Base-by-base conservation (phyloP, 2,329 filamentous ascomycete species). In the Hypomyces rosellus region DNA sequence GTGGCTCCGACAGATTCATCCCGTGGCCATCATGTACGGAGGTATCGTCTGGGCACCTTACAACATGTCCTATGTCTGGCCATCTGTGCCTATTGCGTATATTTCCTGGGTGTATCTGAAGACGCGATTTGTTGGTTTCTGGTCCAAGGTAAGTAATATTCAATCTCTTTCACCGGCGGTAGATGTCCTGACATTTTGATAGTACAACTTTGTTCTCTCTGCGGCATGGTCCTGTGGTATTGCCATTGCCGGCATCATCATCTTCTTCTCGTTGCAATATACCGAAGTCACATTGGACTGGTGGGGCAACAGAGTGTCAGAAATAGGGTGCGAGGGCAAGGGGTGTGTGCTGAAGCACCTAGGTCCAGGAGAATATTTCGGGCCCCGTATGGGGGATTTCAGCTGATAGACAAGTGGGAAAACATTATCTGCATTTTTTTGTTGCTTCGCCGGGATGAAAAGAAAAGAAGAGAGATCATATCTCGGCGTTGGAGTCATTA, bases 121-220 rank as follows among this genome's bases (percentile, higher is more conserved):
- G 63, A 67, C 65, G 39, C 68, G 74, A 4, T 77, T 69, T 57
- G 63, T 76, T 15, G 72, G 66, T 18, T 69, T 78, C 56, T 80
- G 77, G 75, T 72, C 74, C 47, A 77, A 77, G 66, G 70, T 73
- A 63, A 42, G 67, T 59, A 15, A 16, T 1, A 2, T 13, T 14
- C 1, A 6, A 1, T 5, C 1, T 14, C 1, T 12, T 22, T 1
- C 3, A 30, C 14, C 11, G 13, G 40, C 7, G 3, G 12, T 38
- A 18, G 12, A 5, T 18, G 3, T 9, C n/a, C 40, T 53, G 15
- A 51, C 44, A 52, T 54, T 12, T 38, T 5, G 8, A 0, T 25
- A 74, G 69, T 79, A 79, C 63, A 77, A 77, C 57, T 78, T 76
- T 57, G 74, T 78, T 40, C 66, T 77, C 20, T 76, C 76, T 7